Percentiles rank a stretch among this genome's conserved stretches.
Conservation (phyloP, 2,329 filamentous ascomycete genomes). For the Sporothrix phasma region DNA sequence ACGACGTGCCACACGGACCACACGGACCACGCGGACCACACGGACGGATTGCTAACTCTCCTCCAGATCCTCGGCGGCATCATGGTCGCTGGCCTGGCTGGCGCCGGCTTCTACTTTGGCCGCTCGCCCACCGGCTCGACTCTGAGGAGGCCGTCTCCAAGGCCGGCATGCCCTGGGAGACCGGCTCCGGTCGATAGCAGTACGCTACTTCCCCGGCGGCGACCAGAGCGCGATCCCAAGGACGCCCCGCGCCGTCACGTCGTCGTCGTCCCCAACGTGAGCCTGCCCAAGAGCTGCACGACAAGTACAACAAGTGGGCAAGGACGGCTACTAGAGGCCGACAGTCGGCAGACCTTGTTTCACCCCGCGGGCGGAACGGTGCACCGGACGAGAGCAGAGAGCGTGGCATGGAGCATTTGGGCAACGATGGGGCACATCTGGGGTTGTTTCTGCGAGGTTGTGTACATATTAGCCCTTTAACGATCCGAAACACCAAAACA, state of each 20-base stretch:
- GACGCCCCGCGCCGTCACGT: constrained; percentile 88
- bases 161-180: constrained; percentile 87
- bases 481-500: not conserved
- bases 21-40: not conserved
- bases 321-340: constrained; percentile 68
- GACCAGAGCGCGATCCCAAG: constrained; percentile 65
- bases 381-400: not conserved
- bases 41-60: constrained; percentile 1
- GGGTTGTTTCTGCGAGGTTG: not conserved
- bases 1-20: too few species aligned
- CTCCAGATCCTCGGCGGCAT: constrained; percentile 76
- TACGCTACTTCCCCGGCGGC: constrained; percentile 77
- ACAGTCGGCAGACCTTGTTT: too few species aligned
- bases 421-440: not conserved
- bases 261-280: constrained; percentile 88
- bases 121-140: constrained; percentile 75
- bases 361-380: too few species aligned
- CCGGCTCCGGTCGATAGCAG: constrained; percentile 50
- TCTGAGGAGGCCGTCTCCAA: constrained; percentile 69
- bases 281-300: constrained; percentile 84
- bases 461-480: constrained; percentile 9
- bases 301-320: constrained; percentile 99
- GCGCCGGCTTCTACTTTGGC: constrained; percentile 85
- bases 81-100: constrained; percentile 79
- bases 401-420: not conserved